Evolutionary conservation across 306 rosid genomes (phyloP), one percentile per base, ranked within the genome.

Genomic region (Quercus variabilis): DNA sequence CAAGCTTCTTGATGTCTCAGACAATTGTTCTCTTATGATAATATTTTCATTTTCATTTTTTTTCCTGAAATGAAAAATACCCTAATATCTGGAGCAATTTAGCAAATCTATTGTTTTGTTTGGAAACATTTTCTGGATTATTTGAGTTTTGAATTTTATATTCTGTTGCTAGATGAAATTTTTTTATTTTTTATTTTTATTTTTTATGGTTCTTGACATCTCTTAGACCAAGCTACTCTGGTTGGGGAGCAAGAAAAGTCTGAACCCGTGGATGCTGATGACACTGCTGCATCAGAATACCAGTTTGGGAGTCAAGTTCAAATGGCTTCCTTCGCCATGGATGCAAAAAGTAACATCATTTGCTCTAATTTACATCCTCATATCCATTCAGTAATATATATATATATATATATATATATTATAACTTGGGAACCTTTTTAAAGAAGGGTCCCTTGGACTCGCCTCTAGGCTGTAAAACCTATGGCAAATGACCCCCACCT

Each of bases 171-270:
- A 55, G 71, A 33, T 76, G 55, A 60, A 17, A 38, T 77, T 78
- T 78, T 81, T 78, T 21, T 21, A 21, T 21, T 21, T 21, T 21
- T 21, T 21, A 21, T 21, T 21, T 23, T 23, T 23, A 23, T 23
- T 23, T 26, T 81, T 86, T 84, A 74, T 49, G 54, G 82, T 83
- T 83, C 91, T 70, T 94, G 85, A 91, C 91, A 81, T 80, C 75
- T 83, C 84, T 76, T 79, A 89, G 91, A 85, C 74, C 90, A 76
- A 86, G 86, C 88, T 78, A 41, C 83, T 55, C 72, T 78, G 55
- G 88, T 64, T 80, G 82, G 83, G 80, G 89, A 84, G 83, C 83
- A 71, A 72, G 91, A 83, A 83, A 89, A 84, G 86, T 82, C 87
- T 56, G 90, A 82, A 58, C 80, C 87, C 19, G 14, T 83, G 73